phyloP scores from a whole-genome alignment of 2,329 filamentous ascomycete species.

The Monosporascus sp. region DNA sequence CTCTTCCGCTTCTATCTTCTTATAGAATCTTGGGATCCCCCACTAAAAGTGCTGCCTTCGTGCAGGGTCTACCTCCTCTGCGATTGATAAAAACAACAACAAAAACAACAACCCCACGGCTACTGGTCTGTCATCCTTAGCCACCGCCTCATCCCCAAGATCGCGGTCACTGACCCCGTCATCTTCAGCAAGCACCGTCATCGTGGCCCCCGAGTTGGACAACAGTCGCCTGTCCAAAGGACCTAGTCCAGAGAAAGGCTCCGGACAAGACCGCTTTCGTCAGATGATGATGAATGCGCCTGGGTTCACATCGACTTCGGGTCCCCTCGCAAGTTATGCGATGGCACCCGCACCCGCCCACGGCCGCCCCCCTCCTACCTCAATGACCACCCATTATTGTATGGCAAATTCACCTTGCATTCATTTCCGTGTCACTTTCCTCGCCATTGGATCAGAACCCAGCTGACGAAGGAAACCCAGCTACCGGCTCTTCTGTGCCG shows the following conservation, averaged over 20 bases:
- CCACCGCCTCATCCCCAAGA: neutral
- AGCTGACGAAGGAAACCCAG: no score
- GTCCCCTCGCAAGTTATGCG: no score
- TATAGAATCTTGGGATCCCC: no score
- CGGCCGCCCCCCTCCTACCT: neutral
- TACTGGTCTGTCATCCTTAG: neutral
- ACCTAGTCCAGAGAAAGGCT: constrained; percentile 19
- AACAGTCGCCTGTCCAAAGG: constrained; percentile 1
- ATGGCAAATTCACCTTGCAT: no score
- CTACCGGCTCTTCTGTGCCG: no score
- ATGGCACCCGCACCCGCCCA: neutral
- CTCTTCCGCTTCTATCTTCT: no score
- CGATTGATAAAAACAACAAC: neutral
- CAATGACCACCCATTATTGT: neutral
- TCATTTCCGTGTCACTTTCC: no score
- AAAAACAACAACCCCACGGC: neutral
- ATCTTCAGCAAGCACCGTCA: neutral
- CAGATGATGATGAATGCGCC: constrained; percentile 10
- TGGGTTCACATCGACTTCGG: neutral
- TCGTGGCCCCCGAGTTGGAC: neutral
- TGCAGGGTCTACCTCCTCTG: neutral
- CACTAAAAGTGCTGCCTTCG: neutral
- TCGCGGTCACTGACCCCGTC: neutral
- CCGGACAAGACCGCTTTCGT: constrained; percentile 22
- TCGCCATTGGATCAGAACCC: no score